phyloP scores from a whole-genome alignment of 768 basidiomycete genomes.

The Termitomyces sp. region DNA sequence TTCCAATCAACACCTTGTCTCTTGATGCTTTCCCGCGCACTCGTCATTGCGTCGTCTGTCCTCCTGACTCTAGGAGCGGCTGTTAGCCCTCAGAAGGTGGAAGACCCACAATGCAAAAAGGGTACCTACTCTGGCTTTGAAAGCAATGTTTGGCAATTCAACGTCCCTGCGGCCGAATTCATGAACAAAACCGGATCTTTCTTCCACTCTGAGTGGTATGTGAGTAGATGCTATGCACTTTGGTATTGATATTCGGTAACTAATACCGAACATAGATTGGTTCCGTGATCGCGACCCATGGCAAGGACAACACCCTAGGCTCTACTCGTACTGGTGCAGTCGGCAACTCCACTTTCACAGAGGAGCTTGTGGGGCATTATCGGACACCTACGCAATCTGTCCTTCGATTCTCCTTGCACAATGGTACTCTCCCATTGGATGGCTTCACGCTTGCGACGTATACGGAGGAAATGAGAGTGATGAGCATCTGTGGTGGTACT shows the following conservation, averaged over 20 bases:
- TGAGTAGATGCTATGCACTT: neutral
- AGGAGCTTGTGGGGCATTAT: conserved; percentile 5
- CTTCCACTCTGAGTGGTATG: conserved; percentile 13
- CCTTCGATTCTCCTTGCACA: neutral
- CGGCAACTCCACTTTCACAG: neutral
- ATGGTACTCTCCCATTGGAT: neutral
- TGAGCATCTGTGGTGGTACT: conserved; percentile 10
- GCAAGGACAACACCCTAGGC: conserved; percentile 8
- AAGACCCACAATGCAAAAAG: conserved; percentile 5
- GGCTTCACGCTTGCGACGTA: neutral
- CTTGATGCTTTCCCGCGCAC: neutral
- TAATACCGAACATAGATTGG: neutral
- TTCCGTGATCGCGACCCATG: conserved; percentile 1
- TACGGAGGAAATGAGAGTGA: conserved; percentile 5
- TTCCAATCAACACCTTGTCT: too few relatives aligned
- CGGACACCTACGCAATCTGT: conserved; percentile 1
- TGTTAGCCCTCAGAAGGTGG: neutral
- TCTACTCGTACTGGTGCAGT: conserved; percentile 1
- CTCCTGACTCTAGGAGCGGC: neutral
- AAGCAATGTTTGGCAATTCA: conserved; percentile 6
- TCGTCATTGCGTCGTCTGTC: neutral
- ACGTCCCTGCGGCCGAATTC: conserved; percentile 2
- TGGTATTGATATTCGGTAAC: neutral
- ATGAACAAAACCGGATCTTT: conserved; percentile 8
- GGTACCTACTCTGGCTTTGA: conserved; percentile 8